These are phyloP conservation scores for Taphrina betulina DNA, from an alignment of 1,139 yeast species.

Conservation along the genomic window DNA sequence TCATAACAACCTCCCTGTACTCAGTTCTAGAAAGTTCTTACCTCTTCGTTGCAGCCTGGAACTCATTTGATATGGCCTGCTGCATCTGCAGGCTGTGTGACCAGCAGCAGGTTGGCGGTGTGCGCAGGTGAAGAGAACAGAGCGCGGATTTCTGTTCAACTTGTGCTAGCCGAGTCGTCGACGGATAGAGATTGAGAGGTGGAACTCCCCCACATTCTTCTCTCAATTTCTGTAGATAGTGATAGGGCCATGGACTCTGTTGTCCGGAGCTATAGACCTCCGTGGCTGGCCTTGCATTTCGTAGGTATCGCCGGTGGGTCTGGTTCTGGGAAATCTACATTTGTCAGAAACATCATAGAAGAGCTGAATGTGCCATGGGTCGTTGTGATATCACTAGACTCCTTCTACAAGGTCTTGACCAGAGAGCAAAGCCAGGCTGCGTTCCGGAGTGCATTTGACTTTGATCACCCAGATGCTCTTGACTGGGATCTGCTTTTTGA, in stretches of 20 bases:
- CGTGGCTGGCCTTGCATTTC: constrained; percentile 94
- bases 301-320: constrained; percentile 94
- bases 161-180: too few species aligned
- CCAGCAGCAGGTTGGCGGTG: too few species aligned
- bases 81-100: constrained; percentile 13
- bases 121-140: too few species aligned
- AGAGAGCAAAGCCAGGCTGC: constrained; percentile 64
- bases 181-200: too few species aligned
- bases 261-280: constrained; percentile 52
- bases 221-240: too few species aligned
- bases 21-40: background rate
- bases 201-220: too few species aligned
- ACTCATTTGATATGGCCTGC: constrained; percentile 5
- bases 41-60: constrained; percentile 25
- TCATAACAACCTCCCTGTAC: constrained; percentile 27
- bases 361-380: constrained; percentile 87
- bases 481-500: constrained; percentile 64
- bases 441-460: constrained; percentile 67
- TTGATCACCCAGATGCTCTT: constrained; percentile 78
- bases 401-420: constrained; percentile 75
- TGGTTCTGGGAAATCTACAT: constrained; percentile 94
- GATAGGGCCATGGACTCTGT: too few species aligned
- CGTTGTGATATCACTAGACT: constrained; percentile 83
- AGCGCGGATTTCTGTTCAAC: too few species aligned
- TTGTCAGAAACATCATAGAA: constrained; percentile 77